These are phyloP conservation scores for Metschnikowia kunwiensis DNA, from an alignment of 805 yeast genomes.

Conservation along the genomic window DNA sequence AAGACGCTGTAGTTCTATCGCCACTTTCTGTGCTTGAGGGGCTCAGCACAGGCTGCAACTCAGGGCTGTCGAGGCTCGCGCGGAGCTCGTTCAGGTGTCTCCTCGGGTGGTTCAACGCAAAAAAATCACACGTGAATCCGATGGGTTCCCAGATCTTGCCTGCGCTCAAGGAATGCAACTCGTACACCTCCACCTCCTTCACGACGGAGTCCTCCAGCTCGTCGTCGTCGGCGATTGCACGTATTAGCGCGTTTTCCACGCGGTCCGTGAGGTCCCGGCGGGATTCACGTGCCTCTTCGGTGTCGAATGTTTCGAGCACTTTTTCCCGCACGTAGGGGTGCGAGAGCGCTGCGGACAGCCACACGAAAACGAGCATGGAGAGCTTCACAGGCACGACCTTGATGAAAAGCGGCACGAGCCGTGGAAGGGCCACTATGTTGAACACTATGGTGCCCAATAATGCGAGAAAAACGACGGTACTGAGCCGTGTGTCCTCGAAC, in stretches of 20 bases:
- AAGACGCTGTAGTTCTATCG: neutral
- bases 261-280: conserved; percentile 47
- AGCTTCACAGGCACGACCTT: conserved; percentile 27
- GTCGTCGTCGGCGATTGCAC: conserved; percentile 9
- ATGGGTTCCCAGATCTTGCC: conserved; percentile 60
- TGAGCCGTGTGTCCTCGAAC: conserved; percentile 60
- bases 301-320: conserved; percentile 47
- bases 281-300: conserved; percentile 62
- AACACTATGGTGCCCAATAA: conserved; percentile 24
- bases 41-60: conserved; percentile 4
- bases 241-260: conserved; percentile 40
- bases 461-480: conserved; percentile 48
- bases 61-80: conserved; percentile 3
- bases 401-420: conserved; percentile 29
- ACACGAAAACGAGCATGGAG: conserved; percentile 39
- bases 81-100: conserved; percentile 16
- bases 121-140: conserved; percentile 56
- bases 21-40: conserved; percentile 1
- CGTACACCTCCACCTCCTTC: conserved; percentile 61
- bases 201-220: conserved; percentile 8
- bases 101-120: conserved; percentile 42
- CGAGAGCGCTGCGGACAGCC: conserved; percentile 43
- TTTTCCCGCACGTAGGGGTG: conserved; percentile 55
- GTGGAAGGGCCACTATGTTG: conserved; percentile 30
- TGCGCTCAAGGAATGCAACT: conserved; percentile 54